Conservation (phyloP, 1,284 basidiomycete species). For the Heimioporus retisporus region DNA sequence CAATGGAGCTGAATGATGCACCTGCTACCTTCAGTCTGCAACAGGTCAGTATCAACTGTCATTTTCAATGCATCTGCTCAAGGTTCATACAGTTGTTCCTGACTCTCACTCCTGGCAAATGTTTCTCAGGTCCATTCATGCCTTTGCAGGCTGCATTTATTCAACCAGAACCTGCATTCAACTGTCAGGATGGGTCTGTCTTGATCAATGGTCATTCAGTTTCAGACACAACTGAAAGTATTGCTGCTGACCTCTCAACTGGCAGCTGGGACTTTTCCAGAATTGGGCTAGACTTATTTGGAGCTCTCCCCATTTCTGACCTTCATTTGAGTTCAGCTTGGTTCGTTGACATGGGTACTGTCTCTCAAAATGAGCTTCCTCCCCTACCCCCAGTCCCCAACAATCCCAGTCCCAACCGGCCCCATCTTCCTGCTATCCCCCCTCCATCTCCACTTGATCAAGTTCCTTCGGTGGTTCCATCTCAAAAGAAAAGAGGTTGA, state of each 20-base stretch:
- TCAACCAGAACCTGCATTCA: too few species aligned
- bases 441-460: background rate
- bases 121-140: too few species aligned
- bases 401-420: background rate
- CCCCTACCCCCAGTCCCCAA: background rate
- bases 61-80: too few species aligned
- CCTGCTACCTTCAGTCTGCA: too few species aligned
- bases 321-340: background rate
- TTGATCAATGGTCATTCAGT: too few species aligned
- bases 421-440: conserved; percentile 8
- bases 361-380: background rate
- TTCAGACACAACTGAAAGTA: too few species aligned
- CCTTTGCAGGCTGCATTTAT: too few species aligned
- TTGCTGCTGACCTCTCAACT: background rate
- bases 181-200: too few species aligned
- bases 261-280: background rate
- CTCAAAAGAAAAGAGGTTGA: background rate
- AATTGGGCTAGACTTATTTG: background rate
- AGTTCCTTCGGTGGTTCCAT: background rate
- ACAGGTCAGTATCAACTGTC: too few species aligned
- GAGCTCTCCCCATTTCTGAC: background rate
- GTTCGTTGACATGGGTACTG: background rate
- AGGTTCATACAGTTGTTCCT: too few species aligned
- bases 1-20: too few species aligned
- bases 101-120: too few species aligned